These are phyloP conservation scores for Cephaloascus fragrans DNA, from an alignment of 805 yeast species.

Conservation along the genomic window DNA sequence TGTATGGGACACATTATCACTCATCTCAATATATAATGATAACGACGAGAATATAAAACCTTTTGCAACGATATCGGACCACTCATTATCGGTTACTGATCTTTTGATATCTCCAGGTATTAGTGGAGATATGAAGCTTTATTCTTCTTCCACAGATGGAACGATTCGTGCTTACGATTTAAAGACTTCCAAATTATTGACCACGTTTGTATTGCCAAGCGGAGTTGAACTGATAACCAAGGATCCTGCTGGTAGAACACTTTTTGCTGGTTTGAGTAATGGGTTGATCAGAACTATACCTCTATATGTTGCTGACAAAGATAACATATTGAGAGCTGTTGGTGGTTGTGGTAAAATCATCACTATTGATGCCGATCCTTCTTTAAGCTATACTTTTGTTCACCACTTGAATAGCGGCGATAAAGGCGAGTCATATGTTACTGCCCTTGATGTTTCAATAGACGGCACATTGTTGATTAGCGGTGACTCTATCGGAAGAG, in stretches of 20 bases:
- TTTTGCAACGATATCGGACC: slow-evolving; percentile 48
- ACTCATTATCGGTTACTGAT: slow-evolving; percentile 43
- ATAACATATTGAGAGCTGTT: slow-evolving; percentile 37
- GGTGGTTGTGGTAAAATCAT: slow-evolving; percentile 48
- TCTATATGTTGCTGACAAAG: slow-evolving; percentile 27
- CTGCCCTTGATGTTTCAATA: slow-evolving; percentile 48
- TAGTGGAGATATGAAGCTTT: slow-evolving; percentile 50
- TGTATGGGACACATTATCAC: slow-evolving; percentile 62
- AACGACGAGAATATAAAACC: slow-evolving; percentile 40
- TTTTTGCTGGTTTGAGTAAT: slow-evolving; percentile 58
- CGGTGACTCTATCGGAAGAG: slow-evolving; percentile 67
- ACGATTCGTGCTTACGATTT: slow-evolving; percentile 68
- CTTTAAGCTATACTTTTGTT: slow-evolving; percentile 39
- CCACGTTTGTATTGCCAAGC: slow-evolving; percentile 62
- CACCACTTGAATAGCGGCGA: slow-evolving; percentile 27
- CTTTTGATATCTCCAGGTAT: slow-evolving; percentile 39
- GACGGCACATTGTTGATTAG: slow-evolving; percentile 69
- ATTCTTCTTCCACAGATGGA: slow-evolving; percentile 63
- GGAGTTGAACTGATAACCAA: slow-evolving; percentile 48
- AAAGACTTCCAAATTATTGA: slow-evolving; percentile 32
- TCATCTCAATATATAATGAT: slow-evolving; percentile 26
- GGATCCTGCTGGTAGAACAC: slow-evolving; percentile 73
- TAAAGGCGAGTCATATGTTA: slow-evolving; percentile 25
- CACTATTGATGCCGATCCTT: slow-evolving; percentile 41
- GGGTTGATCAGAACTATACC: slow-evolving; percentile 55